Base-by-base conservation (phyloP, 176 grass and related monocot species). In the Avena sativa region DNA sequence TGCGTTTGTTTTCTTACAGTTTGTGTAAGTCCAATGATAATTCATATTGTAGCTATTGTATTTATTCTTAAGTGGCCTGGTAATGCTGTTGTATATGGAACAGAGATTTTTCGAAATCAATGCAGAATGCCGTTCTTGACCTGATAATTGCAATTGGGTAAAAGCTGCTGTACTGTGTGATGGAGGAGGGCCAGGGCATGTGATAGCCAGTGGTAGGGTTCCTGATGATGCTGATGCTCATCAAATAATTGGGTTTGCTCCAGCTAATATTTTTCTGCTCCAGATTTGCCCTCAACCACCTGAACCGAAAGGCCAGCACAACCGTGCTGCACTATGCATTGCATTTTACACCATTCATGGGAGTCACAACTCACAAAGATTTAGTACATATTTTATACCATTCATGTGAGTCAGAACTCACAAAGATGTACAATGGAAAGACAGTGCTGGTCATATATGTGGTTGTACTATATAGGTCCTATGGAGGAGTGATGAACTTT, bases 21-120 rank as follows among this genome's bases (percentile, higher is more conserved):
- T 88, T 64, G 74, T 85, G 17, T 69, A 81, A 88, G 81, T 61
- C 85, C 80, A 55, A 52, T 85, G 50, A 81, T 67, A 13, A 76
- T 89, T 86, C 49, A 23, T 80, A 36, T 17, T 59, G 61, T 48
- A 86, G 78, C 68, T 47, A 73, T 43, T 82, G 78, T 88, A 85
- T 80, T 68, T 91, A 63, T 85, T 85, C 6, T 76, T 82, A 30
- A 78, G 71, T 88, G 52, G 15, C 52, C 8, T 32, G 49, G 64
- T 69, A 81, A 76, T 81, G 49, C 48, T 88, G 20, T 19, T 80
- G 85, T 66, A 80, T 20, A 64, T 74, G 70, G 36, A 76, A 16
- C 14, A 17, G 2, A 88, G n/a, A 34, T 23, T 71, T 68, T 79
- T 4, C 26, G 12, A 69, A 68, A 74, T 85, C 20, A 74, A 47